Evolutionary conservation across 2,329 filamentous ascomycete genomes (phyloP), one percentile per base, ranked within the genome.

Genomic region (Tolypocladium endophyticum): DNA sequence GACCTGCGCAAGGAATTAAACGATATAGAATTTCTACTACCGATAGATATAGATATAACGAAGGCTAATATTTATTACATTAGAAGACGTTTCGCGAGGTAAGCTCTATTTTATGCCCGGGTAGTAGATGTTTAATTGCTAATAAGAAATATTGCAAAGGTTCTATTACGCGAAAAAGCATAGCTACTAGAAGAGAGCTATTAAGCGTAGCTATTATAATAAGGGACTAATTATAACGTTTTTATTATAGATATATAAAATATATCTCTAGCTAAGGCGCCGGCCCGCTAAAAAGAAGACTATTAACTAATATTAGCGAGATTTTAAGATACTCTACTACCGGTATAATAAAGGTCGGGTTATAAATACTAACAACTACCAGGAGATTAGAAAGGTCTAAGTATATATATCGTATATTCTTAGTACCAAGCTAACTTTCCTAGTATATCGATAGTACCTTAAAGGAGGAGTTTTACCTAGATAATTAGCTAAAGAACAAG

Each of bases 201-300:
- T 66, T 45, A 59, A 45, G 30, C 50, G 55, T 39, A 28, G 61
- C 61, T 63, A 63, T 57, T 69, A 58, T 59, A 54, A 61, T 33
- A 67, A 66, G 41, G 62, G 67, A 25, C 61, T 54, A n/a, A 67
- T 68, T 28, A 68, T 69, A 55, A 62, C 54, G 3, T 68, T 69
- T 60, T 62, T 69, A 6, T 25, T 62, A 53, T 68, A 55, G 64
- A 69, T 67, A 52, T 68, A 55, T 53, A 50, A 65, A 56, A 64
- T 54, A 30, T 68, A 62, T 38, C n/a, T 68, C 3, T 36, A 58
- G 53, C 57, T 38, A 62, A 60, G 56, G 33, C 33, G 33, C 33
- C 33, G 33, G 33, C 33, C 33, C 33, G 33, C 33, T 9, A 35
- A 39, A 39, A 43, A 43, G 39, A 66, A 63, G 57, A 62, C 59